These are phyloP conservation scores for Aechmea fasciata DNA, from an alignment of 176 grass and related monocot genomes.

Conservation along the genomic window DNA sequence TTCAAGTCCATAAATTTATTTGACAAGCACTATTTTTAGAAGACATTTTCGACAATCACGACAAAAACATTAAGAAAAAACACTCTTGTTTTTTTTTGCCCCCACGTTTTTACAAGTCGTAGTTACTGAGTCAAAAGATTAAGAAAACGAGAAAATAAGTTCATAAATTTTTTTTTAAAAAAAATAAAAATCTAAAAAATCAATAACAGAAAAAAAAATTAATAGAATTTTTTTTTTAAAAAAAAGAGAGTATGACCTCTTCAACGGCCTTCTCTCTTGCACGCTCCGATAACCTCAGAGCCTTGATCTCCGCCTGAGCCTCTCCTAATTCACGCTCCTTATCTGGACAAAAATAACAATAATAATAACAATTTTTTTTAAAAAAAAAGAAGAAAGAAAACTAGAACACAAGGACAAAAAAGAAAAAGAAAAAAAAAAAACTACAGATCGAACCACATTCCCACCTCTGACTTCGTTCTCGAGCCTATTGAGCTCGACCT, in stretches of 20 bases:
- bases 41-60: not conserved
- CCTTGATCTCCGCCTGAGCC: conserved; percentile 21
- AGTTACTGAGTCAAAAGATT: not conserved
- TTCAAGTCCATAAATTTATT: too few species aligned
- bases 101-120: conserved; percentile 4
- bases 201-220: not conserved
- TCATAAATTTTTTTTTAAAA: not conserved
- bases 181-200: not conserved
- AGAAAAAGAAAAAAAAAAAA: not conserved
- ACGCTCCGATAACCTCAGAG: conserved; percentile 19
- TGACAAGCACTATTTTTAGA: not conserved
- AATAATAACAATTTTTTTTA: not conserved
- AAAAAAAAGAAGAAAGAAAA: not conserved
- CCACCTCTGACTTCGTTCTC: conserved; percentile 97
- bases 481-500: conserved; percentile 87
- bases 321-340: conserved; percentile 18
- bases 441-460: conserved; percentile 25
- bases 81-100: not conserved
- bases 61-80: not conserved
- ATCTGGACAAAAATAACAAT: conserved; percentile 1
- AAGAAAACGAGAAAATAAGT: not conserved
- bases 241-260: conserved; percentile 8
- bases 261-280: conserved; percentile 22
- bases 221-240: too few species aligned
- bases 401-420: conserved; percentile 1